Conservation (phyloP, 2,329 filamentous ascomycete genomes). For the Orbilia ellipsospora region DNA sequence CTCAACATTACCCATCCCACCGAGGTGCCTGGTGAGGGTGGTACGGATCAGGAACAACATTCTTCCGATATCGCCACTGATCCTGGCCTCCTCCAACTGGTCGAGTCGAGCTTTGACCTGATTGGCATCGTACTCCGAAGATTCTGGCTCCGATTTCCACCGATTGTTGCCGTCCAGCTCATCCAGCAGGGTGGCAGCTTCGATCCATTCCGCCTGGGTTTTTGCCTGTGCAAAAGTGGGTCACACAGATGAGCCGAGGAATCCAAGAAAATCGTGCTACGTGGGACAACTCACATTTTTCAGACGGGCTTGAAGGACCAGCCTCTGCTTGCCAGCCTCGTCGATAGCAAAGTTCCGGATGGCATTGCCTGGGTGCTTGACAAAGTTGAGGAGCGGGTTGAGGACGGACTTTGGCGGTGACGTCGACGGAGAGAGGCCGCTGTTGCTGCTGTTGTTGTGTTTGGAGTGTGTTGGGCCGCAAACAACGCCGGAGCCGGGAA, state of each 20-base stretch:
- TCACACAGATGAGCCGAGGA: conserved; percentile 40
- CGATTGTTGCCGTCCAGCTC: conserved; percentile 79
- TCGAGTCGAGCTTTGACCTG: conserved; percentile 76
- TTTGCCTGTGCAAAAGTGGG: conserved; percentile 68
- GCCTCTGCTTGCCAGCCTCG: conserved; percentile 48
- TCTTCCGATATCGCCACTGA: conserved; percentile 75
- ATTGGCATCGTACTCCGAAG: conserved; percentile 76
- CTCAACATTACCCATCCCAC: conserved; percentile 83
- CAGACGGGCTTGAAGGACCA: conserved; percentile 50
- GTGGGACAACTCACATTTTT: conserved; percentile 43
- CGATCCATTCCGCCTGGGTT: conserved; percentile 77
- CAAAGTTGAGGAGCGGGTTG: conserved; percentile 50
- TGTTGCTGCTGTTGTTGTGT: conserved; percentile 18
- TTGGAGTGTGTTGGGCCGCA: conserved; percentile 35
- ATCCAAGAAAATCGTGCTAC: conserved; percentile 37
- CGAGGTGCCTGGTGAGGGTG: conserved; percentile 80
- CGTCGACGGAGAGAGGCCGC: conserved; percentile 14
- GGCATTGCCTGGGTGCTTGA: conserved; percentile 40
- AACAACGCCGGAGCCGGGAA: conserved; percentile 32
- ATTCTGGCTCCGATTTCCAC: conserved; percentile 78
- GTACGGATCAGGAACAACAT: conserved; percentile 87
- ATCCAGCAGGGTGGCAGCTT: conserved; percentile 81
- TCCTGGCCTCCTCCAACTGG: conserved; percentile 79
- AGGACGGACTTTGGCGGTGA: conserved; percentile 43
- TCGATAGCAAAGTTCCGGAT: conserved; percentile 51